Conservation (phyloP, 257 asterid species). For the Prunella vulgaris region DNA sequence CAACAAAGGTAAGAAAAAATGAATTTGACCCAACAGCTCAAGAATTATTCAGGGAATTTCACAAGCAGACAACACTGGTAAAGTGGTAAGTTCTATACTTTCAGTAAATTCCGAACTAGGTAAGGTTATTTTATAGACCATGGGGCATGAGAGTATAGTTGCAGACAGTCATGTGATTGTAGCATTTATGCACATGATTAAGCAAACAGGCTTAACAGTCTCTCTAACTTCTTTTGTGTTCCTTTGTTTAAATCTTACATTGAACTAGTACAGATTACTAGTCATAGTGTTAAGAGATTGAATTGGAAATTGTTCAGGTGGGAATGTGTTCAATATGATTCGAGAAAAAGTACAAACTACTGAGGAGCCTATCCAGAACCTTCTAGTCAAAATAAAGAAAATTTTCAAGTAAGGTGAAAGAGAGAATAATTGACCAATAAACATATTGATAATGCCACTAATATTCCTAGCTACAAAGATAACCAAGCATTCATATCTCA, state of each 20-base stretch:
- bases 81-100: neutral
- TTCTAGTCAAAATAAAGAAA: neutral
- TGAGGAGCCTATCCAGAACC: neutral
- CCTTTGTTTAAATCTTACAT: neutral
- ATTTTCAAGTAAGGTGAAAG: neutral
- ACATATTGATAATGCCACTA: neutral
- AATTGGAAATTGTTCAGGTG: neutral
- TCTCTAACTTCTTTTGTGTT: neutral
- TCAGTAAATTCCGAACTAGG: neutral
- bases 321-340: neutral
- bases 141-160: neutral
- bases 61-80: neutral
- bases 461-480: neutral
- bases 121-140: neutral
- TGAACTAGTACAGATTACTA: neutral
- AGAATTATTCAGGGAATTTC: neutral
- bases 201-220: neutral
- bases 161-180: neutral
- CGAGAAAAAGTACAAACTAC: neutral
- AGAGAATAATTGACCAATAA: neutral
- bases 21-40: neutral
- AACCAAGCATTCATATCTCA: neutral
- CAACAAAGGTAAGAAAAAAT: neutral
- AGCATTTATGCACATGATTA: neutral
- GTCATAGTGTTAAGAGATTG: neutral